Conservation (phyloP, 108 stramenopile species). For the Heterococcus sp. region DNA sequence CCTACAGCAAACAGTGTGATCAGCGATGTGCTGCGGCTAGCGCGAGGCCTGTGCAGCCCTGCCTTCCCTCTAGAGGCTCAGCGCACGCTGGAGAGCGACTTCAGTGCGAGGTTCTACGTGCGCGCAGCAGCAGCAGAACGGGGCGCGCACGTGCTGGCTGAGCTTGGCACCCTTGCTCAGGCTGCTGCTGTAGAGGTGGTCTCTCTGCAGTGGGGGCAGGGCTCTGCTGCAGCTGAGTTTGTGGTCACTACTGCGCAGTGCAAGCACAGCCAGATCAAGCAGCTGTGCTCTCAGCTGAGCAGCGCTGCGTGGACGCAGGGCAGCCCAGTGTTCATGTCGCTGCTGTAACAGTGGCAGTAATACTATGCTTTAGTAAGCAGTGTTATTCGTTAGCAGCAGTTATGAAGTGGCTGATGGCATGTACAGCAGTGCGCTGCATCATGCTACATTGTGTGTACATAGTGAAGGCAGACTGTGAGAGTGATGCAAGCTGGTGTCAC, state of each 20-base stretch:
- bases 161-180: background rate
- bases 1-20: constrained; percentile 90
- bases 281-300: no score
- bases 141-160: constrained; percentile 3
- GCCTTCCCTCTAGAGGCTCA: constrained; percentile 3
- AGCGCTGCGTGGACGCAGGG: background rate
- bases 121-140: constrained; percentile 12
- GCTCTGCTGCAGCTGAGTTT: background rate
- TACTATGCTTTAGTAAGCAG: background rate
- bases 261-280: no score
- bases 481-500: no score
- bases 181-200: background rate
- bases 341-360: background rate
- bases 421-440: no score
- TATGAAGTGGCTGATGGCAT: no score
- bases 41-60: constrained; percentile 26
- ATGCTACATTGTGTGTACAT: no score
- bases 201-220: background rate
- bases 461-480: no score
- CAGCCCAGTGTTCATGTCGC: background rate
- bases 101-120: constrained; percentile 36
- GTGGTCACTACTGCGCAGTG: background rate
- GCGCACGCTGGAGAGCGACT: constrained; percentile 14
- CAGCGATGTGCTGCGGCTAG: constrained; percentile 76
- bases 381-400: background rate